Percentiles rank a stretch among this genome's conserved stretches.
These are phyloP conservation scores for Aspergillus sp. DNA, from an alignment of 2,329 filamentous ascomycete species.

Conservation along the genomic window DNA sequence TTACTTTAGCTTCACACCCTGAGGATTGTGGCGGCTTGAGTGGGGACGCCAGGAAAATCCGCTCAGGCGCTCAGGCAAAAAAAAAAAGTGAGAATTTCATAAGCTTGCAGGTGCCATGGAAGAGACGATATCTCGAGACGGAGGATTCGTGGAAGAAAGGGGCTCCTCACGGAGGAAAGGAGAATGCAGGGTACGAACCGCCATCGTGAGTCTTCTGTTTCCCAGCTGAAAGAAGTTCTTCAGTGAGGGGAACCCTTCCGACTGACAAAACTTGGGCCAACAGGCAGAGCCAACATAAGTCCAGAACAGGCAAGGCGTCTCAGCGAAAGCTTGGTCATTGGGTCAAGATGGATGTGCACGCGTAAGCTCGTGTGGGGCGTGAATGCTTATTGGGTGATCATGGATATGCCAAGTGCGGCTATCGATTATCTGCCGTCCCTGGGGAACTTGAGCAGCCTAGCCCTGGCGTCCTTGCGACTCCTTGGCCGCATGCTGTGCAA, in stretches of 20 bases:
- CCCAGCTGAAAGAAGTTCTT: background rate
- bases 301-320: conserved; percentile 17
- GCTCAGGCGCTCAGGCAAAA: background rate
- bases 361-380: conserved; percentile 32
- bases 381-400: conserved; percentile 29
- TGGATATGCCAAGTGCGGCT: conserved; percentile 35
- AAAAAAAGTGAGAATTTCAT: no score
- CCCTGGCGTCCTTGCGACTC: background rate
- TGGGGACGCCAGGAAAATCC: conserved; percentile 23
- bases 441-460: conserved; percentile 10
- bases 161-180: background rate
- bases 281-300: conserved; percentile 1
- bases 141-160: background rate
- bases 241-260: conserved; percentile 4
- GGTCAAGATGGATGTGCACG: conserved; percentile 29
- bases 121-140: background rate
- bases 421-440: conserved; percentile 41
- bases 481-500: background rate
- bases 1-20: conserved; percentile 30
- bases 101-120: background rate
- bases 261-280: background rate
- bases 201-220: background rate
- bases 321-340: conserved; percentile 8
- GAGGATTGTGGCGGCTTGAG: conserved; percentile 20
- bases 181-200: background rate